These are phyloP conservation scores for Aristolochia fimbriata DNA, from an alignment of 164 flowering plant genomes.

Conservation along the genomic window DNA sequence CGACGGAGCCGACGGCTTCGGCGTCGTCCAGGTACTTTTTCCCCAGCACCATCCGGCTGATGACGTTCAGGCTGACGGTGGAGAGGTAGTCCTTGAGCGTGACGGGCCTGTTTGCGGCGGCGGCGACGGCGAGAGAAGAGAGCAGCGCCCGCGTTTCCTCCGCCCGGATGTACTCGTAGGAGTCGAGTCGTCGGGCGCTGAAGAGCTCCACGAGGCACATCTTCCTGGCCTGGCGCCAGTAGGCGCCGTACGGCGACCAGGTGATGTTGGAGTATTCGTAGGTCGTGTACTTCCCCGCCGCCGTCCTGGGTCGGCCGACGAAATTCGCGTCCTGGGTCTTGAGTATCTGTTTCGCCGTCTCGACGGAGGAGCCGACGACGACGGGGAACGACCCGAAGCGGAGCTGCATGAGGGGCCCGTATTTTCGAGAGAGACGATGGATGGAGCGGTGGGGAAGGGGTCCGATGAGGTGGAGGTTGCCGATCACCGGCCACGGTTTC, in stretches of 20 bases:
- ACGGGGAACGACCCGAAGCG: constrained; percentile 52
- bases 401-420: constrained; percentile 70
- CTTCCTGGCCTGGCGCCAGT: constrained; percentile 68
- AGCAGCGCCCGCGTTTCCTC: constrained; percentile 38
- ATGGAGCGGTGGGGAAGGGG: constrained; percentile 63
- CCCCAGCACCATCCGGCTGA: constrained; percentile 69
- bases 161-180: constrained; percentile 53
- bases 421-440: constrained; percentile 43
- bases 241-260: constrained; percentile 71
- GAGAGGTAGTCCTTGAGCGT: constrained; percentile 37
- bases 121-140: constrained; percentile 9
- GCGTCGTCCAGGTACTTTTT: constrained; percentile 39
- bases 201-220: constrained; percentile 65
- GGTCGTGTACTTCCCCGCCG: constrained; percentile 67
- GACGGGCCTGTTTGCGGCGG: constrained; percentile 6
- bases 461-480: constrained; percentile 70
- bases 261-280: constrained; percentile 65
- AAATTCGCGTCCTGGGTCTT: constrained; percentile 57
- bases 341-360: constrained; percentile 47
- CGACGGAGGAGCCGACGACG: constrained; percentile 64
- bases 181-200: constrained; percentile 48
- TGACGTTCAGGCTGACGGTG: constrained; percentile 49
- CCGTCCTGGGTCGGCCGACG: constrained; percentile 50
- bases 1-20: constrained; percentile 13
- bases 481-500: constrained; percentile 76